phyloP scores from a whole-genome alignment of 73 alveolate species.

The Tetrahymena elliotti region DNA sequence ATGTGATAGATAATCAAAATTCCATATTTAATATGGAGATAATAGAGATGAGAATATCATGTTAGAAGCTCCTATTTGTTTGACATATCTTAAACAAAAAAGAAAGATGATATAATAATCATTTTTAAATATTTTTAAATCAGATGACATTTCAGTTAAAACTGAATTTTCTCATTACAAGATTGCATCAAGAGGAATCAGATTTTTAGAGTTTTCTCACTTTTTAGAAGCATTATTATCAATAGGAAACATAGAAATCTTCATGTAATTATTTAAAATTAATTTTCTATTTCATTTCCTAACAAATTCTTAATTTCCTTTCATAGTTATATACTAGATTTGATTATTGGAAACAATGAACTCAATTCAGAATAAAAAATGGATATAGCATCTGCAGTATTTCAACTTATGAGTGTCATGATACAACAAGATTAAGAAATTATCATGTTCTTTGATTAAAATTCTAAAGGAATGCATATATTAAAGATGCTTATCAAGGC shows the following conservation, averaged over 20 bases:
- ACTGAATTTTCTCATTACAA: background rate
- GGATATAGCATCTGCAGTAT: background rate
- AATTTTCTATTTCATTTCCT: background rate
- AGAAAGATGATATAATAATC: background rate
- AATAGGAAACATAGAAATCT: background rate
- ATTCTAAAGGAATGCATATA: background rate
- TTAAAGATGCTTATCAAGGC: background rate
- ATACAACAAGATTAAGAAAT: background rate
- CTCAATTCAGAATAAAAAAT: background rate
- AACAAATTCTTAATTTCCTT: background rate
- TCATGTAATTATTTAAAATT: background rate
- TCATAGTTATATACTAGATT: background rate
- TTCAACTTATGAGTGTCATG: background rate
- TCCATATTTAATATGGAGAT: background rate
- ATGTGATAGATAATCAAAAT: background rate
- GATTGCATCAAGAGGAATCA: background rate
- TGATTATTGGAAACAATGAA: background rate
- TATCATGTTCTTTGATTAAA: background rate
- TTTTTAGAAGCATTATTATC: background rate
- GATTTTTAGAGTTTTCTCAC: background rate
- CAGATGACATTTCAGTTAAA: background rate
- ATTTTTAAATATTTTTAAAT: background rate
- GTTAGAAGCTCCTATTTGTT: background rate
- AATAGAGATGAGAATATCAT: background rate
- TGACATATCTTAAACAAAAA: background rate